A percentile compares a stretch with the other conserved stretches of the same genome.
Conservation (phyloP, 2,329 filamentous ascomycete genomes). For the Aspergillus floridensis region DNA sequence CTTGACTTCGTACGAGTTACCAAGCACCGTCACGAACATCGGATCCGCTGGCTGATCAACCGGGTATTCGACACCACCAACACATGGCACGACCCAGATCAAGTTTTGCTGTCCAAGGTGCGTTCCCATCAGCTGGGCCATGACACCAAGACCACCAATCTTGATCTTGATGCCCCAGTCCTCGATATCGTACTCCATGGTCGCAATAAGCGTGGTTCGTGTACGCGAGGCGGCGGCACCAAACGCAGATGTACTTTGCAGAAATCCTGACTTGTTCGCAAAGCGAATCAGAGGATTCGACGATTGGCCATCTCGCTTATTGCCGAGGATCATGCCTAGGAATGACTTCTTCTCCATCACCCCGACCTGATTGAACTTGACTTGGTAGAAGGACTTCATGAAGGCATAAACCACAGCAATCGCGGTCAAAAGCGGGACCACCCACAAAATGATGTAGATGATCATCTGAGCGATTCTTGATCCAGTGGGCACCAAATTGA, state of each 20-base stretch:
- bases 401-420: constrained; percentile 54
- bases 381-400: constrained; percentile 61
- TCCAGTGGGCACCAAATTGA: constrained; percentile 54
- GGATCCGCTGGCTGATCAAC: constrained; percentile 57
- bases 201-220: constrained; percentile 64
- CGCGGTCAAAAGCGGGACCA: constrained; percentile 54
- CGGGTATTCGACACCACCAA: constrained; percentile 64
- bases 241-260: constrained; percentile 38
- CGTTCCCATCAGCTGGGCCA: constrained; percentile 68
- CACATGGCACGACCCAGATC: constrained; percentile 63
- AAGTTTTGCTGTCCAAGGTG: constrained; percentile 63
- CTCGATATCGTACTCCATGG: constrained; percentile 70
- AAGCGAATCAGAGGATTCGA: constrained; percentile 36
- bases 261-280: constrained; percentile 35
- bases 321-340: constrained; percentile 37
- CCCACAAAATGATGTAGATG: constrained; percentile 54
- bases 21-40: constrained; percentile 62
- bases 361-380: constrained; percentile 62
- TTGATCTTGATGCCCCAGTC: constrained; percentile 71
- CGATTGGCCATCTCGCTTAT: constrained; percentile 29
- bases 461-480: constrained; percentile 54
- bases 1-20: constrained; percentile 58
- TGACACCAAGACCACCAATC: constrained; percentile 67
- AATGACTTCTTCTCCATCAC: constrained; percentile 50
- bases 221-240: constrained; percentile 32